Percentiles rank a stretch among this genome's conserved stretches.
These are phyloP conservation scores for Noccaea bulbosa DNA, from an alignment of 345 rosid species.

Conservation along the genomic window DNA sequence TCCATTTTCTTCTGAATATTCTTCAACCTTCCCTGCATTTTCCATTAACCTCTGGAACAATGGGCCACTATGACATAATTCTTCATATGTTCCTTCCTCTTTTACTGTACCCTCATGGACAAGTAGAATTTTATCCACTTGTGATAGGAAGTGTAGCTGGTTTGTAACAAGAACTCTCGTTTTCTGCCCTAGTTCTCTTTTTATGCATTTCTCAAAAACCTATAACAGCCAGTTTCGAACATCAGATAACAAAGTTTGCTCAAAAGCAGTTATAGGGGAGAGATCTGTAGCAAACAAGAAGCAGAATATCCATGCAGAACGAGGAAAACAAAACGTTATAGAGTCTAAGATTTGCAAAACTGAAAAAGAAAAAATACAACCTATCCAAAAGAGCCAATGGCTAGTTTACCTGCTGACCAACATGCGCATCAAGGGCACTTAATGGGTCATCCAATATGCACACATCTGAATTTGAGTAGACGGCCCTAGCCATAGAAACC, in stretches of 20 bases:
- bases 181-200: conserved; percentile 75
- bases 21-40: conserved; percentile 99
- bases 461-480: conserved; percentile 88
- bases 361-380: neutral
- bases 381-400: conserved; percentile 26
- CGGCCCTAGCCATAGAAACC: conserved; percentile 99
- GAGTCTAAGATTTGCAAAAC: neutral
- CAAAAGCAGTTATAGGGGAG: conserved; percentile 8
- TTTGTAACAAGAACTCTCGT: conserved; percentile 99
- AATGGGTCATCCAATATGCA: conserved; percentile 96
- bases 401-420: conserved; percentile 82
- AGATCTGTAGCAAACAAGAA: conserved; percentile 17
- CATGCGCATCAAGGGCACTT: conserved; percentile 99
- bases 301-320: conserved; percentile 16
- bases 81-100: conserved; percentile 97
- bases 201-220: conserved; percentile 96
- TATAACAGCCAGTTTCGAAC: conserved; percentile 41
- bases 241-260: conserved; percentile 27
- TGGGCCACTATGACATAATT: conserved; percentile 68
- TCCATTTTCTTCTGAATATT: conserved; percentile 74
- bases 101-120: conserved; percentile 90
- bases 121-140: conserved; percentile 89
- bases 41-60: conserved; percentile 92
- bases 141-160: conserved; percentile 97
- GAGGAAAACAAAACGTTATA: neutral